Percentiles rank a stretch among this genome's conserved stretches.
phyloP scores from a whole-genome alignment of 441 rosid species.

The Dalechampia spathulata region DNA sequence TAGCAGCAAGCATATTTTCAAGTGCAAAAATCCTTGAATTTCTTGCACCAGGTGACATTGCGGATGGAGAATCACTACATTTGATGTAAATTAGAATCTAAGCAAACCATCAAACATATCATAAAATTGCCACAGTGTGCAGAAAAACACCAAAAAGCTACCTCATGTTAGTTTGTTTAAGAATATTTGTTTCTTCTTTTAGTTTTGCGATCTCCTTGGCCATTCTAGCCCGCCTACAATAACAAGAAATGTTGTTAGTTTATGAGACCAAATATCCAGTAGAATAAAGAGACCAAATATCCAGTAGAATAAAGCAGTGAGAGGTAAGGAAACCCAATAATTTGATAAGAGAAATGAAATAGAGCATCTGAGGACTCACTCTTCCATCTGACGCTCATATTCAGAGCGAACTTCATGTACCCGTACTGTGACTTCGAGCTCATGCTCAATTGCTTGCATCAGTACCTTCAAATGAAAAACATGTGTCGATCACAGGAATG shows the following conservation, averaged over 20 bases:
- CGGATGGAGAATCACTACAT: slow-evolving; percentile 49
- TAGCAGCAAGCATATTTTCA: slow-evolving; percentile 90
- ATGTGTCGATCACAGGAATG: slow-evolving; percentile 7
- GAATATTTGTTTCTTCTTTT: slow-evolving; percentile 67
- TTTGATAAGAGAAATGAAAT: background rate
- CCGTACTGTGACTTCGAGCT: slow-evolving; percentile 85
- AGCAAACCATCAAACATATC: background rate
- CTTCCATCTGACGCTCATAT: slow-evolving; percentile 91
- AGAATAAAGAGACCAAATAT: background rate
- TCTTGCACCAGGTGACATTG: slow-evolving; percentile 96
- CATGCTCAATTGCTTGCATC: slow-evolving; percentile 92
- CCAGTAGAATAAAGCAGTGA: background rate
- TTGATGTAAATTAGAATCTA: slow-evolving; percentile 8
- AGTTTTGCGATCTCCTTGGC: slow-evolving; percentile 76
- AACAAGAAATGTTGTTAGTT: slow-evolving; percentile 15
- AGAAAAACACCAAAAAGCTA: slow-evolving; percentile 15
- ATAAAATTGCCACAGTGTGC: background rate
- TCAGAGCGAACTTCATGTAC: slow-evolving; percentile 93
- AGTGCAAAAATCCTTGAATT: slow-evolving; percentile 91
- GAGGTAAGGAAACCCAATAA: too few relatives aligned
- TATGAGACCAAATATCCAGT: background rate
- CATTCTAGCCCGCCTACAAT: slow-evolving; percentile 80
- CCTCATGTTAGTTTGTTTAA: slow-evolving; percentile 57
- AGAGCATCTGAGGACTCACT: slow-evolving; percentile 43
- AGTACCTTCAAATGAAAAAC: slow-evolving; percentile 50